Conservation (phyloP, 2,329 filamentous ascomycete species). For the Beauveria brongniartii region DNA sequence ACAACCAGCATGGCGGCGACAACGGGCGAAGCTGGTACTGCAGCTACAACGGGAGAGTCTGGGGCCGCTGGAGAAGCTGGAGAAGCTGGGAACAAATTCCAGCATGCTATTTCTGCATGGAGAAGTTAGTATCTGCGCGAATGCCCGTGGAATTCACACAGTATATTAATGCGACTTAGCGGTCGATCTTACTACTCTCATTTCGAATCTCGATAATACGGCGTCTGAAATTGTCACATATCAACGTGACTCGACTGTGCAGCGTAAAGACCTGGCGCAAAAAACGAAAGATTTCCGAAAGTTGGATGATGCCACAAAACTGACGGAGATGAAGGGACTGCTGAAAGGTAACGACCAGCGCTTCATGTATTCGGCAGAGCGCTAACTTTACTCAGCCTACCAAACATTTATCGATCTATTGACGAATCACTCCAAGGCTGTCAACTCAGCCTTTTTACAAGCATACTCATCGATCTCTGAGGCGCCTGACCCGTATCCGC, state of each 20-base stretch:
- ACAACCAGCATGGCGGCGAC: constrained; percentile 18
- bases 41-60: constrained; percentile 19
- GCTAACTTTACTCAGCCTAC: constrained; percentile 55
- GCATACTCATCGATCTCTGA: constrained; percentile 90
- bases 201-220: constrained; percentile 80
- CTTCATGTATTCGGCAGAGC: constrained; percentile 5
- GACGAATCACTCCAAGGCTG: constrained; percentile 90
- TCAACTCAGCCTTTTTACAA: constrained; percentile 87
- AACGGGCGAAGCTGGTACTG: constrained; percentile 20
- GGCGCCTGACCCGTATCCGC: constrained; percentile 89
- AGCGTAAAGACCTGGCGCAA: constrained; percentile 94
- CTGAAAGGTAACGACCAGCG: constrained; percentile 58
- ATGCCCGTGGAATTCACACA: background rate
- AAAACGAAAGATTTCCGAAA: constrained; percentile 98
- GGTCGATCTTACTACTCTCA: constrained; percentile 77
- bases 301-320: constrained; percentile 78
- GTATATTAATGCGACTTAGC: constrained; percentile 40
- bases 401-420: constrained; percentile 95
- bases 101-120: constrained; percentile 93
- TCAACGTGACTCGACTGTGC: constrained; percentile 90
- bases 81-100: constrained; percentile 82
- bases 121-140: constrained; percentile 53
- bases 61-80: constrained; percentile 31
- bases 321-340: constrained; percentile 80
- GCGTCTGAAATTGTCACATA: constrained; percentile 93